Percentiles rank a stretch among this genome's conserved stretches.
phyloP scores from a whole-genome alignment of 805 yeast species.

The Brettanomyces bruxellensis region DNA sequence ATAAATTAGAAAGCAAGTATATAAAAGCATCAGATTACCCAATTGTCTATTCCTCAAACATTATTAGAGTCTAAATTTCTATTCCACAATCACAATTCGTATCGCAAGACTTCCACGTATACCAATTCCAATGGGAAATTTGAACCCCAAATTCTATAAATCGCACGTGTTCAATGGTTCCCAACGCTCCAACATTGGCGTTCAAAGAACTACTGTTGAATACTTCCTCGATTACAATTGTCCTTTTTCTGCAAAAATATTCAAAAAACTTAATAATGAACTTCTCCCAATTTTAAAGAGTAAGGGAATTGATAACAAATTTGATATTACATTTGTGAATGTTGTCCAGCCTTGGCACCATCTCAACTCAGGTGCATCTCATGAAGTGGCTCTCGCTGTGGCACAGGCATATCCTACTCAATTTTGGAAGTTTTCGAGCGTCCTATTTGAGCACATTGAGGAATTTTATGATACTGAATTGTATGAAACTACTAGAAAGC shows the following conservation, averaged over 20 bases:
- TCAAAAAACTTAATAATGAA: constrained; percentile 40
- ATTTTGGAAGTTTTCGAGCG: constrained; percentile 49
- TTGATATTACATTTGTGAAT: constrained; percentile 57
- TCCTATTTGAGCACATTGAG: constrained; percentile 46
- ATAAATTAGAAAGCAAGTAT: too few relatives aligned
- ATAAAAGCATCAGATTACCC: too few relatives aligned
- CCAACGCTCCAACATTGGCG: not conserved
- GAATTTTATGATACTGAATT: constrained; percentile 56
- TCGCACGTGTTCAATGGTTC: constrained; percentile 15
- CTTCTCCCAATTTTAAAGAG: constrained; percentile 44
- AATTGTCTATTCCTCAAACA: too few relatives aligned
- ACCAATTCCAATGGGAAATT: constrained; percentile 11
- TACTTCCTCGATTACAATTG: constrained; percentile 71
- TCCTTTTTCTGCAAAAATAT: constrained; percentile 62
- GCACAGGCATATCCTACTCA: constrained; percentile 44
- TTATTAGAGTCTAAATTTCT: too few relatives aligned
- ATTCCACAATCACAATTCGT: not conserved
- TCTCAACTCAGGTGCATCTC: constrained; percentile 46
- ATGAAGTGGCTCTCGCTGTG: constrained; percentile 66
- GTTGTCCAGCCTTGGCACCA: constrained; percentile 93
- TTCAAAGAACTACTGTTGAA: constrained; percentile 34
- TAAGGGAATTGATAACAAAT: constrained; percentile 34
- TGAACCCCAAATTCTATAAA: constrained; percentile 14
- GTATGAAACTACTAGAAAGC: constrained; percentile 42
- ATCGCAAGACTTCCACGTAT: not conserved